phyloP scores from a whole-genome alignment of 2,329 filamentous ascomycete genomes.

The Venturia pyrina region DNA sequence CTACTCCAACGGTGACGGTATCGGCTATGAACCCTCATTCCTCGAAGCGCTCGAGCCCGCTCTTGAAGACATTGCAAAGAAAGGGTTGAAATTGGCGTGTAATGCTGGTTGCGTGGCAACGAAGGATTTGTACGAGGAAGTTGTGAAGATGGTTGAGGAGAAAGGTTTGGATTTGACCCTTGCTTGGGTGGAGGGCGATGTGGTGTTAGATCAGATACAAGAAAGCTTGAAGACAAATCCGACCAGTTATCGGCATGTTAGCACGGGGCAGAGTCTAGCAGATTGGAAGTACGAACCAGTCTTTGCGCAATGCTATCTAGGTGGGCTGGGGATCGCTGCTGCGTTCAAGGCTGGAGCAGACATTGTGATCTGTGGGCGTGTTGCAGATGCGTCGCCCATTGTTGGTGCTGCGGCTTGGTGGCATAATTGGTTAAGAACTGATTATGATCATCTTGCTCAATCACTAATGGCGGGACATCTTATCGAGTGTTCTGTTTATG shows the following conservation, averaged over 20 bases:
- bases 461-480: slow-evolving; percentile 43
- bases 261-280: too few species aligned
- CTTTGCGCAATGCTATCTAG: neutral
- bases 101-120: slow-evolving; percentile 11
- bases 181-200: slow-evolving; percentile 11
- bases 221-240: neutral
- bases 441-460: slow-evolving; percentile 41
- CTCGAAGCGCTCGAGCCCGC: slow-evolving; percentile 9
- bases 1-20: slow-evolving; percentile 14
- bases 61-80: slow-evolving; percentile 4
- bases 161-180: slow-evolving; percentile 10
- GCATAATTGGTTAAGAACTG: slow-evolving; percentile 40
- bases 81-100: slow-evolving; percentile 8
- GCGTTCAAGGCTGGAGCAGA: slow-evolving; percentile 21
- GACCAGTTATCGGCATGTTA: too few species aligned
- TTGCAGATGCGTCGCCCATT: slow-evolving; percentile 21
- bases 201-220: slow-evolving; percentile 1
- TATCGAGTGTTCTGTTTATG: slow-evolving; percentile 36
- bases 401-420: slow-evolving; percentile 32
- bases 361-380: slow-evolving; percentile 23
- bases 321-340: slow-evolving; percentile 18
- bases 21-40: slow-evolving; percentile 18
- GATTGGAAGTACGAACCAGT: too few species aligned
- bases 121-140: slow-evolving; percentile 8
- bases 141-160: slow-evolving; percentile 9